Conservation (phyloP, 495 filamentous ascomycete species). For the Penicillium chermesinum region DNA sequence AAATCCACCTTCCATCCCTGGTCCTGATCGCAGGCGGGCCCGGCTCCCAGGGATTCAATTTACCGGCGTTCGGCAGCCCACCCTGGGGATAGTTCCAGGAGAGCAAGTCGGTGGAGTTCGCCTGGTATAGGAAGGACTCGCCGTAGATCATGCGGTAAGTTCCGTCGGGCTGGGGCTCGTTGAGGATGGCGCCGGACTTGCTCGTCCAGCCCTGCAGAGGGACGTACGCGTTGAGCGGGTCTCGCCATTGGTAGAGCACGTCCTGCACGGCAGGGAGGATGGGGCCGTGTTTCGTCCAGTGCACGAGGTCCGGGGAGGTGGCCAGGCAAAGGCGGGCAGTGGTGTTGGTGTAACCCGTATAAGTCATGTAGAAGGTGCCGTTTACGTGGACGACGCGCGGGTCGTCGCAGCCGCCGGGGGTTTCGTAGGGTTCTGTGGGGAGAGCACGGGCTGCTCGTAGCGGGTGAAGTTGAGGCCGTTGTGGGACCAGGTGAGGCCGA, state of each 20-base stretch:
- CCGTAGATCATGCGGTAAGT: conserved; percentile 23
- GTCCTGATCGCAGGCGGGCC: conserved; percentile 16
- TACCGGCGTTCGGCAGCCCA: conserved; percentile 6
- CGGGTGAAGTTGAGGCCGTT: conserved; percentile 7
- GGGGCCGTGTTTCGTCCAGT: conserved; percentile 12
- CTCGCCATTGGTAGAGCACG: background rate
- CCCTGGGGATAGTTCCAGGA: conserved; percentile 9
- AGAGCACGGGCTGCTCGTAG: conserved; percentile 3
- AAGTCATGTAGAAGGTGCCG: conserved; percentile 25
- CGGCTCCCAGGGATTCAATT: conserved; percentile 13
- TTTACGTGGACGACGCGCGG: conserved; percentile 18
- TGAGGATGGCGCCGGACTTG: conserved; percentile 18
- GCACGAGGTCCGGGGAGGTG: conserved; percentile 19
- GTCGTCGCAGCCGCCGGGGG: conserved; percentile 9
- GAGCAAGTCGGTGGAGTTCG: conserved; percentile 17
- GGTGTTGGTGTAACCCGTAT: conserved; percentile 17
- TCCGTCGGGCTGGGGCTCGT: conserved; percentile 19
- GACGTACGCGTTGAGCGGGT: background rate
- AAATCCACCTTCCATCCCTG: conserved; percentile 20
- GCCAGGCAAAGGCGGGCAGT: conserved; percentile 17
- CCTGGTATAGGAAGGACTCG: conserved; percentile 17
- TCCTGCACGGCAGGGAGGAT: conserved; percentile 1
- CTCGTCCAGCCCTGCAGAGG: conserved; percentile 4
- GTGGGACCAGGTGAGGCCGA: conserved; percentile 7
- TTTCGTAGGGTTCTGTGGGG: conserved; percentile 13